phyloP scores from a whole-genome alignment of 1,284 basidiomycete species.

The Fistulinella staudtii region DNA sequence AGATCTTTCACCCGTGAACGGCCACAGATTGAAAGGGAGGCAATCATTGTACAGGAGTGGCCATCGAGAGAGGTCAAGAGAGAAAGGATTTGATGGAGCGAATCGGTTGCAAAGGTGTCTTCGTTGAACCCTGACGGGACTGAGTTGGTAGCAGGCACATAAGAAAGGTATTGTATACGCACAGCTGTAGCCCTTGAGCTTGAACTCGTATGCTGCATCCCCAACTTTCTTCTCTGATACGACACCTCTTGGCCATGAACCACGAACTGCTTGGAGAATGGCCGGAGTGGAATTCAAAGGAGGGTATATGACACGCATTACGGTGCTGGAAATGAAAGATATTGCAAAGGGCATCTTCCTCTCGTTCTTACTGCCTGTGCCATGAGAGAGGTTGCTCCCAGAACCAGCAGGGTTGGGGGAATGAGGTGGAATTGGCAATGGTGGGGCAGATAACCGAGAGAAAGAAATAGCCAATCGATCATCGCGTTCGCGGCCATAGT shows the following conservation, averaged over 20 bases:
- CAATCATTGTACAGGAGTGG: conserved; percentile 62
- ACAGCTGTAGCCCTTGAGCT: conserved; percentile 78
- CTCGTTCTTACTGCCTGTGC: conserved; percentile 27
- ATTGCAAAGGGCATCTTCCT: conserved; percentile 61
- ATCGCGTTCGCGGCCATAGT: conserved; percentile 73
- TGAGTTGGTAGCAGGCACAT: conserved; percentile 17
- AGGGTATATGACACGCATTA: conserved; percentile 67
- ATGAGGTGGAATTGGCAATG: conserved; percentile 31
- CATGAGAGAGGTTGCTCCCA: conserved; percentile 37
- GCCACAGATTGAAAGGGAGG: conserved; percentile 63
- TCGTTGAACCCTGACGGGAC: conserved; percentile 63
- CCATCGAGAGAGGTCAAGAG: conserved; percentile 63
- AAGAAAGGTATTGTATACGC: conserved; percentile 25
- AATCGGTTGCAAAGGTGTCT: conserved; percentile 73
- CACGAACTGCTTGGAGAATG: conserved; percentile 71
- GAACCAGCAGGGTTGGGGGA: conserved; percentile 36
- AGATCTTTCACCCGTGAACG: conserved; percentile 72
- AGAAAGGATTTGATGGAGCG: conserved; percentile 66
- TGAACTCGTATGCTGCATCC: conserved; percentile 71
- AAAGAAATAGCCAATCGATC: conserved; percentile 69
- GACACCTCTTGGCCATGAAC: conserved; percentile 74
- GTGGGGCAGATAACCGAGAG: conserved; percentile 42
- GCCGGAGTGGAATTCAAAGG: conserved; percentile 72
- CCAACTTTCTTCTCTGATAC: conserved; percentile 71
- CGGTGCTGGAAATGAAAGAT: conserved; percentile 64